Conservation (phyloP, 1,139 yeast genomes). For the Ashbya aceris region DNA sequence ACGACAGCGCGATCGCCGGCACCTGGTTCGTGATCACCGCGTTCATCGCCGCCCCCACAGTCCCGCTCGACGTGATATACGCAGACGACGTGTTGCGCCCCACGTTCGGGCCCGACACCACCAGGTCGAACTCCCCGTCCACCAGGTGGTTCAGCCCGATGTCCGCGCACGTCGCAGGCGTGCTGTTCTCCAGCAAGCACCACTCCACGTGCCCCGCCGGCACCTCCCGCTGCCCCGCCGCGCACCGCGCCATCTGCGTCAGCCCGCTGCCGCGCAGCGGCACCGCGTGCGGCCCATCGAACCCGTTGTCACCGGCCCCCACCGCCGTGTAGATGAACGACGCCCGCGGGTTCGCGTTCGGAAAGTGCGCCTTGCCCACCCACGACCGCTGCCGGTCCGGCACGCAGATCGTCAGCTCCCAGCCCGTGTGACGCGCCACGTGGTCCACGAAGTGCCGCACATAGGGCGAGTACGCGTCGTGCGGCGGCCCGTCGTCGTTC, state of each 20-base stretch:
- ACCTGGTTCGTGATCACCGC: constrained; percentile 62
- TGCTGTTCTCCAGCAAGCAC: constrained; percentile 68
- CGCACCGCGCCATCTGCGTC: neutral
- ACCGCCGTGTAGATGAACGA: constrained; percentile 51
- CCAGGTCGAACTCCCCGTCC: constrained; percentile 61
- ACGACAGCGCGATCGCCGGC: constrained; percentile 71
- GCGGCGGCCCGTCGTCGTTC: constrained; percentile 94
- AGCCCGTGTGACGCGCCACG: constrained; percentile 52
- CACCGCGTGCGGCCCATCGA: constrained; percentile 58
- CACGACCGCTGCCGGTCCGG: constrained; percentile 82
- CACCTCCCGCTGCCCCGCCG: constrained; percentile 18
- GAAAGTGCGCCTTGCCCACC: constrained; percentile 96
- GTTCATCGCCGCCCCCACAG: constrained; percentile 96
- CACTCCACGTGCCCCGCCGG: constrained; percentile 56
- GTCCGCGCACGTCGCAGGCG: constrained; percentile 94
- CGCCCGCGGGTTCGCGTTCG: constrained; percentile 67
- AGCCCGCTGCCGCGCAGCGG: constrained; percentile 31
- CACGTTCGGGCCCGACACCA: constrained; percentile 88
- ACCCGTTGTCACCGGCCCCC: constrained; percentile 41
- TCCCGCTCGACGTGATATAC: constrained; percentile 87
- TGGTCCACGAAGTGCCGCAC: constrained; percentile 73
- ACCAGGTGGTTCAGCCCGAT: constrained; percentile 72
- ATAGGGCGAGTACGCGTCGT: constrained; percentile 75
- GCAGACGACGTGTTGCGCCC: constrained; percentile 91
- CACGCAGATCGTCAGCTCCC: constrained; percentile 79